Base-by-base conservation (phyloP, 345 rosid genomes). In the Geranium rotundifolium region DNA sequence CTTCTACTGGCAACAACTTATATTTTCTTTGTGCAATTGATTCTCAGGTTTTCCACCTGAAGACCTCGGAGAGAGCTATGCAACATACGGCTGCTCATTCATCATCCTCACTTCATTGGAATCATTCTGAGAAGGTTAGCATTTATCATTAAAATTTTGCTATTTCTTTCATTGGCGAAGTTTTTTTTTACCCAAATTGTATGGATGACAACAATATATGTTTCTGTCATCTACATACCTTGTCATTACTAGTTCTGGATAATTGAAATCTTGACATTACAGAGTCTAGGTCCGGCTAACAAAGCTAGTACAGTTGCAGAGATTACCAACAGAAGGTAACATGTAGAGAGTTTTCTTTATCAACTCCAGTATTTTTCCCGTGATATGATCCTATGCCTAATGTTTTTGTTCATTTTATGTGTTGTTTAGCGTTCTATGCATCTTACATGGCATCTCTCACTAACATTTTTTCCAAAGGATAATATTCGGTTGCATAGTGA, bases 41-140 rank as follows among this genome's bases (percentile, higher is more conserved):
- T 76, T 62, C 55, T 60, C 80, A 91, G 99, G 92, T 88, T 74
- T 95, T 95, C 78, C 90, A 72, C 73, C 71, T 95, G 70, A 88
- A 83, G 78, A 95, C 99, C 49, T 76, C 75, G 13, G 89, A 90
- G 70, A 87, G 99, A 81, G 97, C 97, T 52, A 80, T 79, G 83
- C 91, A 84, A 64, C 91, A 85, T 67, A 70, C 76, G 13, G 68
- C 82, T 66, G 73, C 76, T 68, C 74, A 77, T 60, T 67, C 84
- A 62, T 72, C 84, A 2, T 75, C 84, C 58, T 72, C 74, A 30
- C 57, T 65, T 50, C 79, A 71, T 31, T 73, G 66, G 61, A 70
- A 58, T 76, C 72, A 72, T 49, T 60, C 73, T 70, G 75, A 70
- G 20, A 79, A 88, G 96, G 99, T 93, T 70, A 58, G 2, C 65